Percentiles rank a stretch among this genome's conserved stretches.
These are phyloP conservation scores for Pythium periplocum DNA, from an alignment of 352 stramenopile species.

Conservation along the genomic window DNA sequence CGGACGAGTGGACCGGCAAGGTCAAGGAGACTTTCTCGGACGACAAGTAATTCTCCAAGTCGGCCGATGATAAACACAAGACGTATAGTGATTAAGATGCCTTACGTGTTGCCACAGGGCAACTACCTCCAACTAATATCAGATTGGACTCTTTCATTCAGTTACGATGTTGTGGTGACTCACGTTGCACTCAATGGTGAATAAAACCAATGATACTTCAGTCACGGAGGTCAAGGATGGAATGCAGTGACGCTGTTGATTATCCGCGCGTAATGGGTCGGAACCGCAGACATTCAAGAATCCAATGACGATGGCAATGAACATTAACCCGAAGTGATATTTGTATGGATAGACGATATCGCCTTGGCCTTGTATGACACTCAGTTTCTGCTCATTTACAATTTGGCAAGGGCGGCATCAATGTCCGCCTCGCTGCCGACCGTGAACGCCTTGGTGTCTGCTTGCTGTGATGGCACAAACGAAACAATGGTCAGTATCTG, in stretches of 20 bases:
- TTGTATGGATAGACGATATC: too few species aligned
- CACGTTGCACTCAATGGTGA: too few species aligned
- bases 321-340: slow-evolving; percentile 15
- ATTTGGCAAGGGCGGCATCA: slow-evolving; percentile 46
- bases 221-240: too few species aligned
- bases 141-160: too few species aligned
- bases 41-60: slow-evolving; percentile 16
- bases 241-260: too few species aligned
- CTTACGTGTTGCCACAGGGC: too few species aligned
- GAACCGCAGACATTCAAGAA: too few species aligned
- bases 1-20: slow-evolving; percentile 25
- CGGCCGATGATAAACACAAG: slow-evolving; percentile 17
- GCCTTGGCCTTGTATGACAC: too few species aligned
- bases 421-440: slow-evolving; percentile 60
- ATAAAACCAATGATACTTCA: too few species aligned
- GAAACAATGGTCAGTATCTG: not conserved
- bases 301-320: not conserved
- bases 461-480: slow-evolving; percentile 18
- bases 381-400: slow-evolving; percentile 26
- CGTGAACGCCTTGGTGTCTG: slow-evolving; percentile 61
- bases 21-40: slow-evolving; percentile 22
- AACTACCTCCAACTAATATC: too few species aligned
- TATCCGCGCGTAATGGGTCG: too few species aligned
- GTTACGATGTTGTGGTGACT: too few species aligned
- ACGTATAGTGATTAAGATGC: slow-evolving; percentile 1